phyloP scores from a whole-genome alignment of 2,329 filamentous ascomycete species.

The Penicillium expansum region DNA sequence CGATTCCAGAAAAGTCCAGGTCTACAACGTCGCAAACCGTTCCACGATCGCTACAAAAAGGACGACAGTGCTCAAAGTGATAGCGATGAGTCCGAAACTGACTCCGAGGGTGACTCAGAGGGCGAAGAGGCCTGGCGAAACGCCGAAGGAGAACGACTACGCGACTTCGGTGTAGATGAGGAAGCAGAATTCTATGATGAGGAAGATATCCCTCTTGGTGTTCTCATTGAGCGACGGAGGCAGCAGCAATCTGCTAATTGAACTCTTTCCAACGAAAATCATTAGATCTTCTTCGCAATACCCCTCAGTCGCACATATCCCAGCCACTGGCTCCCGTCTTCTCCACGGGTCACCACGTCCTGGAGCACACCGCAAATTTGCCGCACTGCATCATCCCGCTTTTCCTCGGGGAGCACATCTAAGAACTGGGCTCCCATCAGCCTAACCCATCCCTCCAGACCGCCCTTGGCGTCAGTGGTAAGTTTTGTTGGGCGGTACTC shows the following conservation, averaged over 20 bases:
- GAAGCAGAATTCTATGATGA: slow-evolving; percentile 63
- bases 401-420: slow-evolving; percentile 50
- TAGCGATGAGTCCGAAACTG: slow-evolving; percentile 17
- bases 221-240: slow-evolving; percentile 48
- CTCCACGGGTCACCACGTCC: slow-evolving; percentile 54
- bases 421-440: slow-evolving; percentile 62
- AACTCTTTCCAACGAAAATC: background rate
- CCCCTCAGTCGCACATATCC: slow-evolving; percentile 49
- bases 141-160: slow-evolving; percentile 59
- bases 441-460: slow-evolving; percentile 64
- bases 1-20: slow-evolving; percentile 38
- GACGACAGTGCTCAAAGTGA: slow-evolving; percentile 8
- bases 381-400: slow-evolving; percentile 52
- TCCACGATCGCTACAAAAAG: slow-evolving; percentile 40
- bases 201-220: slow-evolving; percentile 58
- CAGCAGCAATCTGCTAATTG: slow-evolving; percentile 10
- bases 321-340: slow-evolving; percentile 55
- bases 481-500: slow-evolving; percentile 63
- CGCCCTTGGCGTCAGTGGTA: slow-evolving; percentile 46
- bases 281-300: slow-evolving; percentile 35
- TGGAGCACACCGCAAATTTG: slow-evolving; percentile 57
- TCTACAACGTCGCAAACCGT: slow-evolving; percentile 42
- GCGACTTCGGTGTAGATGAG: slow-evolving; percentile 65
- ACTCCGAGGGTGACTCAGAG: slow-evolving; percentile 28
- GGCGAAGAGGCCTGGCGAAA: slow-evolving; percentile 63